Base-by-base conservation (phyloP, 2,329 filamentous ascomycete genomes). In the Phoma sp. region DNA sequence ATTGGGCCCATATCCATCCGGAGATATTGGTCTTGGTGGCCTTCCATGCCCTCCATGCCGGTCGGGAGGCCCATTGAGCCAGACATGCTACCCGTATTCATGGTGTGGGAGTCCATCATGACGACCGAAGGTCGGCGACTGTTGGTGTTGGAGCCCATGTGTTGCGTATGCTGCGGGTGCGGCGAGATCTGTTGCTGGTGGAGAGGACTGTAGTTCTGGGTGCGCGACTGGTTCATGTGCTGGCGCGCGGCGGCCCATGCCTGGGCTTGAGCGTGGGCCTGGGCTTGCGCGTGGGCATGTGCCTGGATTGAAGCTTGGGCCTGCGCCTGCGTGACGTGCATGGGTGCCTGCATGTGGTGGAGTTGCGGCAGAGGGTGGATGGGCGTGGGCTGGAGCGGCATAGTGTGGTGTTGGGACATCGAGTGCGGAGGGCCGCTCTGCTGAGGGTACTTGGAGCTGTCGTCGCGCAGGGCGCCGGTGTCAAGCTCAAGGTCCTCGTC, bases 141-240 rank as follows among this genome's bases (percentile, higher is more conserved):
- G 52, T 64, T 70, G 11, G 56, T 49, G 7, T 69, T 68, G 22
- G 71, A 72, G 36, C 60, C 64, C 59, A 74, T 70, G 40, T 69
- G 69, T 23, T 58, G 56, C 2, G 57, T 25, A 22, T 67, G 64
- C 32, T 67, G 64, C 2, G 58, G 47, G 41, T 66, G 64, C 2
- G 65, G 65, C 3, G 65, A 67, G 8, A 67, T 54, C 32, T 66
- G 62, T 43, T 69, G 71, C 35, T 71, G 68, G 46, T 63, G 65
- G 46, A 70, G 69, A 0, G 63, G 62, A 25, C 67, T 64, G 46
- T 64, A 70, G 48, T 70, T 62, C 42, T 70, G 67, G 57, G 69
- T 70, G 29, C 68, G 65, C 40, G 68, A 72, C 46, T 70, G 70
- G 52, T 72, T 71, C 70, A 75, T 72, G 55, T 73, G 70, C 46